Evolutionary conservation across 2,329 filamentous ascomycete species (phyloP).

Genomic region (Dactylella cylindrospora): DNA sequence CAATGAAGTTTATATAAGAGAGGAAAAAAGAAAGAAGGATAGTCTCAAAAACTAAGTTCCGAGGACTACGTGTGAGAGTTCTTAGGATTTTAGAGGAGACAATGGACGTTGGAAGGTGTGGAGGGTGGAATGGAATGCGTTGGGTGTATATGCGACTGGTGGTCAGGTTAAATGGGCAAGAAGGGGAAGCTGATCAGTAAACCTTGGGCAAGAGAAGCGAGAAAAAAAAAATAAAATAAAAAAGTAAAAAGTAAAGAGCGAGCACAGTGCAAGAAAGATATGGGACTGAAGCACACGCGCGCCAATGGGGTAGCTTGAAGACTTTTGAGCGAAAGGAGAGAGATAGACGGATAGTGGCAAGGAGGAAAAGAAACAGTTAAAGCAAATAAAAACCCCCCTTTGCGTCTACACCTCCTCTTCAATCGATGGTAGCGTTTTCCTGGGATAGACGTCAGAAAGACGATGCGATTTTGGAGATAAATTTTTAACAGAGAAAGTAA

Average conservation of each 20-base stretch:
- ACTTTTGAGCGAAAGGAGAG: background rate
- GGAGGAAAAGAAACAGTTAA: constrained; percentile 1
- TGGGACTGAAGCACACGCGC: constrained; percentile 32
- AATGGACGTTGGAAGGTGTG: background rate
- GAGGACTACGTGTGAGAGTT: background rate
- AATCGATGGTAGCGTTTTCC: constrained; percentile 18
- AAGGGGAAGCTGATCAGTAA: constrained; percentile 43
- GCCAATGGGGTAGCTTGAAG: constrained; percentile 21
- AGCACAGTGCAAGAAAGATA: too few species aligned
- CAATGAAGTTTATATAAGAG: too few species aligned
- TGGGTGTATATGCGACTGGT: constrained; percentile 41
- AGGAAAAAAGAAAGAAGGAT: too few species aligned
- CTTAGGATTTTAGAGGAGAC: background rate
- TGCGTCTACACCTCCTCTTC: constrained; percentile 19
- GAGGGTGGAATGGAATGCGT: constrained; percentile 26
- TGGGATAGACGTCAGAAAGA: background rate
- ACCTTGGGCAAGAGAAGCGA: constrained; percentile 38
- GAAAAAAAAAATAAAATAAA: too few species aligned
- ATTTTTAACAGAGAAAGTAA: constrained; percentile 7
- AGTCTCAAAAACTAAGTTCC: too few species aligned
- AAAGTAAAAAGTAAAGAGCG: too few species aligned
- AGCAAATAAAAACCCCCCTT: constrained; percentile 16
- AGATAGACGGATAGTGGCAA: background rate
- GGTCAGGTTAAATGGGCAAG: constrained; percentile 30
- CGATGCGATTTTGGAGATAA: constrained; percentile 5